phyloP scores from a whole-genome alignment of 176 grass and related monocot genomes.

The Oryza meyeriana region DNA sequence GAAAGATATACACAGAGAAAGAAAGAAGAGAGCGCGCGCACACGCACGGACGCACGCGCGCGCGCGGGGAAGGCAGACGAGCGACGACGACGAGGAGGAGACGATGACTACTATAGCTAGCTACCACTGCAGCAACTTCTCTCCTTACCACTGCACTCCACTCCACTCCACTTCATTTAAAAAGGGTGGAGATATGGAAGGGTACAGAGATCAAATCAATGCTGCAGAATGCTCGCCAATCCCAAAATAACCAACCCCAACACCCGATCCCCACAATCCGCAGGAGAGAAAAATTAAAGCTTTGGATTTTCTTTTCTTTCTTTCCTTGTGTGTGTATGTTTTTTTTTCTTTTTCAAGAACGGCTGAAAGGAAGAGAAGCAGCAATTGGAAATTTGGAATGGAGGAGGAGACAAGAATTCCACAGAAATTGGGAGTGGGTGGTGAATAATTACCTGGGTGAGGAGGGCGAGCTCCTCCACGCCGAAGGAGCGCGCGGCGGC shows the following conservation, averaged over 20 bases:
- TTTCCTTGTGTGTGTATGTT: neutral
- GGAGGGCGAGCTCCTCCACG: conserved; percentile 86
- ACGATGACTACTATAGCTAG: neutral
- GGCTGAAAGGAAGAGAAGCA: neutral
- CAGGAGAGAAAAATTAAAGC: neutral
- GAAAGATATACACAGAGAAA: no score
- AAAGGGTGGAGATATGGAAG: conserved; percentile 28
- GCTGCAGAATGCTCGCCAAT: conserved; percentile 60
- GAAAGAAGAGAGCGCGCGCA: neutral
- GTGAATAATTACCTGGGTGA: conserved; percentile 61
- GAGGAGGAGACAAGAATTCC: neutral
- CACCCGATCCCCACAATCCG: conserved; percentile 43
- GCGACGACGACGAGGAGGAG: conserved; percentile 31
- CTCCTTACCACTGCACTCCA: neutral
- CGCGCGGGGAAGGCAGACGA: conserved; percentile 22
- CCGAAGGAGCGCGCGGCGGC: conserved; percentile 84
- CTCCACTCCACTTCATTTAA: conserved; percentile 31
- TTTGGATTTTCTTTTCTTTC: neutral
- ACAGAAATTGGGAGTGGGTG: neutral
- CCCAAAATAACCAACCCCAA: conserved; percentile 55
- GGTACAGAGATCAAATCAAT: conserved; percentile 58
- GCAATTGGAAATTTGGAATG: neutral
- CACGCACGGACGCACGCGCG: neutral
- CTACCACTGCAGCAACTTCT: neutral
- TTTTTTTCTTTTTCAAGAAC: neutral